Conservation (phyloP, 257 asterid genomes). For the Fraxinus pennsylvanica region DNA sequence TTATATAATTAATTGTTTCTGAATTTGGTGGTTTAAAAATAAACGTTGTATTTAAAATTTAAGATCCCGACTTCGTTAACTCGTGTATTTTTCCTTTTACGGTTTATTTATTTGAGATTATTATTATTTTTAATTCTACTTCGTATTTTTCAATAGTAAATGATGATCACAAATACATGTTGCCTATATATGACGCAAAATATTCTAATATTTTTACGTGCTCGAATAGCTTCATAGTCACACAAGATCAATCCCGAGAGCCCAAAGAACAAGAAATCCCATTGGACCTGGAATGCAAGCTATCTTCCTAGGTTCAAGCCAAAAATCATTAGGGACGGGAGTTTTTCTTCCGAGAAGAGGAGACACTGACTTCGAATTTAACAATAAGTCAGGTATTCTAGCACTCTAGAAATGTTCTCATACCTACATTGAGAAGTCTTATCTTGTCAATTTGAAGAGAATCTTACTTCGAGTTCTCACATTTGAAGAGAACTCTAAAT, state of each 20-base stretch:
- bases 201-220: too few species aligned
- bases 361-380: constrained; percentile 24
- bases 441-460: too few species aligned
- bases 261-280: constrained; percentile 23
- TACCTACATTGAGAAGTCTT: too few species aligned
- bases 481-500: too few species aligned
- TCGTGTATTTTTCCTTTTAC: background rate
- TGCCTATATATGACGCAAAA: too few species aligned
- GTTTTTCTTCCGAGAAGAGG: constrained; percentile 63
- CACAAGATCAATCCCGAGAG: constrained; percentile 9
- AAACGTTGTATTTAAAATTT: too few species aligned
- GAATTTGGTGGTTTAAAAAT: background rate
- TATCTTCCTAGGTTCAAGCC: constrained; percentile 45
- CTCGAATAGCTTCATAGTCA: constrained; percentile 11
- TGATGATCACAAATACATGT: background rate
- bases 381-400: constrained; percentile 45
- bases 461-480: too few species aligned
- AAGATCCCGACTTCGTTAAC: too few species aligned
- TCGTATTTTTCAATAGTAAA: background rate
- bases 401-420: too few species aligned
- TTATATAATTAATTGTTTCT: background rate
- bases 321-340: constrained; percentile 51
- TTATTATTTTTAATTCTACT: background rate
- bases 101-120: background rate
- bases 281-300: constrained; percentile 68